Conservation (phyloP, 495 filamentous ascomycete species). For the Jackrogersella multiformis region DNA sequence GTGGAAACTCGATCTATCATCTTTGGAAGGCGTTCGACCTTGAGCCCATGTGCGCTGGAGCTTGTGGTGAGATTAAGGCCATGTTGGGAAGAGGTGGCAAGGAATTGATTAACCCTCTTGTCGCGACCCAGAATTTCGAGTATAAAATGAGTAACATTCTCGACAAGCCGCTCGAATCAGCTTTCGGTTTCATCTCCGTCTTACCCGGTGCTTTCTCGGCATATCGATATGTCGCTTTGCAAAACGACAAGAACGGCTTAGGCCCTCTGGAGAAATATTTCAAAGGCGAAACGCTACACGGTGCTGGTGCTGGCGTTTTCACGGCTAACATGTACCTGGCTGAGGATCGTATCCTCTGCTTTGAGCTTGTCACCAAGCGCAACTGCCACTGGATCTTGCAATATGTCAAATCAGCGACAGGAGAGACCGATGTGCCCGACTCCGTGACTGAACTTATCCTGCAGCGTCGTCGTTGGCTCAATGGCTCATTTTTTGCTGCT, state of each 20-base stretch:
- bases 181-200: constrained; percentile 97
- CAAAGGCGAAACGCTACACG: constrained; percentile 96
- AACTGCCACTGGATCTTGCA: constrained; percentile 97
- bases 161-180: constrained; percentile 96
- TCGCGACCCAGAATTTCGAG: constrained; percentile 98
- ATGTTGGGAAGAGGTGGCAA: constrained; percentile 91
- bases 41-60: constrained; percentile 95
- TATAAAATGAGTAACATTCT: constrained; percentile 99
- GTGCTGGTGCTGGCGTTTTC: constrained; percentile 92
- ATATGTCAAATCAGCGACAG: constrained; percentile 96
- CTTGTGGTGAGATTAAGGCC: constrained; percentile 99
- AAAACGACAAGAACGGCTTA: constrained; percentile 93
- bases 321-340: constrained; percentile 99
- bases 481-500: constrained; percentile 98
- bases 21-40: constrained; percentile 99
- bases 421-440: constrained; percentile 98
- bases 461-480: constrained; percentile 96
- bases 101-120: constrained; percentile 90
- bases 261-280: constrained; percentile 98
- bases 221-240: constrained; percentile 91
- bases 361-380: constrained; percentile 96
- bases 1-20: constrained; percentile 92
- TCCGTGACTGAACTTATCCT: constrained; percentile 94
- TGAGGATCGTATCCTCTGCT: constrained; percentile 98
- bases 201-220: constrained; percentile 98